Evolutionary conservation across 148 eudicot genomes (phyloP).

Genomic region (Camellia granthamiana): DNA sequence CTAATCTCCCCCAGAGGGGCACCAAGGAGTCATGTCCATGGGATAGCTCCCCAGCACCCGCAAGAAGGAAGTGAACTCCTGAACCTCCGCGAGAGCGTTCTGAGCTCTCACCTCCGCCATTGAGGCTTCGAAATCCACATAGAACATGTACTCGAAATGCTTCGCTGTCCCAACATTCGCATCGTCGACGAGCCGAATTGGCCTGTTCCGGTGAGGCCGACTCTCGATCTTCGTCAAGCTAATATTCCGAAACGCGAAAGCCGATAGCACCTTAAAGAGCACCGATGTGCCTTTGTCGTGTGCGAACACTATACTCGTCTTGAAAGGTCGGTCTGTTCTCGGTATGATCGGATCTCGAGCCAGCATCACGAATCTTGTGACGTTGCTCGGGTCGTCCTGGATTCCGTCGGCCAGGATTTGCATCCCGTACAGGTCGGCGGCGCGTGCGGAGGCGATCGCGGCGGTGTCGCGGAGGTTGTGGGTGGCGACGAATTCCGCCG

Average conservation of each 20-base stretch:
- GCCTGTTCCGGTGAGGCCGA: slow-evolving; percentile 81
- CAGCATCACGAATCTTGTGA: slow-evolving; percentile 89
- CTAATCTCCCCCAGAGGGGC: slow-evolving; percentile 38
- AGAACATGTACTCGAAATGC: slow-evolving; percentile 96
- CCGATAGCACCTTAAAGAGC: slow-evolving; percentile 90
- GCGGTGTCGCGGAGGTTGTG: slow-evolving; percentile 72
- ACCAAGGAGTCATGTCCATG: slow-evolving; percentile 98
- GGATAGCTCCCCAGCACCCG: slow-evolving; percentile 96
- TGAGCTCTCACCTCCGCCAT: slow-evolving; percentile 92
- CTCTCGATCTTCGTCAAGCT: slow-evolving; percentile 96
- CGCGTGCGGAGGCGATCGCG: slow-evolving; percentile 82
- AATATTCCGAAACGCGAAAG: slow-evolving; percentile 93
- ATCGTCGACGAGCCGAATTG: slow-evolving; percentile 76
- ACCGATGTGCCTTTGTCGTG: slow-evolving; percentile 78
- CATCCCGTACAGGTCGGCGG: slow-evolving; percentile 78
- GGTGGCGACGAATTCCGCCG: slow-evolving; percentile 69
- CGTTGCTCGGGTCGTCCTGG: slow-evolving; percentile 83
- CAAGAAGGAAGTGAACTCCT: slow-evolving; percentile 86
- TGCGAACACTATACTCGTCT: slow-evolving; percentile 95
- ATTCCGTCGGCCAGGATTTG: slow-evolving; percentile 73
- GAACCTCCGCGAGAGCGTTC: slow-evolving; percentile 89
- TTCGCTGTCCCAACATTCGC: slow-evolving; percentile 86
- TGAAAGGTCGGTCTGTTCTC: slow-evolving; percentile 80
- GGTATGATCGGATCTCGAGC: slow-evolving; percentile 93
- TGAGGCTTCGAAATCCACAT: slow-evolving; percentile 90